phyloP scores from a whole-genome alignment of 2,329 filamentous ascomycete species.

The Geosmithia morbida region DNA sequence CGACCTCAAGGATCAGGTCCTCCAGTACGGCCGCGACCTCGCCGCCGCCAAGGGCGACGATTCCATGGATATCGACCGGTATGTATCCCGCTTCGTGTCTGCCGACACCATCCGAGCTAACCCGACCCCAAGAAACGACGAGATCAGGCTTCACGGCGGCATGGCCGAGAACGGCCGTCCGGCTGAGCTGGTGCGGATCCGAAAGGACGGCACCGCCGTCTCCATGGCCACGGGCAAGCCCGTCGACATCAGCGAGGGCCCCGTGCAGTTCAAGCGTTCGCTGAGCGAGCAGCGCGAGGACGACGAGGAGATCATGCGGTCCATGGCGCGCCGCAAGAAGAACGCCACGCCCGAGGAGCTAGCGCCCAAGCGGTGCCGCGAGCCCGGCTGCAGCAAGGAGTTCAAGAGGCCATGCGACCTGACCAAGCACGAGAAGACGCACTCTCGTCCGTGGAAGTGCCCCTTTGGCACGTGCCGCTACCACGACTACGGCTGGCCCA shows the following conservation, averaged over 20 bases:
- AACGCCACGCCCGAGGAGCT: conserved; percentile 76
- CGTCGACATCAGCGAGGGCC: conserved; percentile 35
- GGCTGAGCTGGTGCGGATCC: conserved; percentile 70
- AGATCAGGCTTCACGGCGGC: conserved; percentile 69
- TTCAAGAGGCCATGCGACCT: conserved; percentile 96
- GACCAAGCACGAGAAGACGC: conserved; percentile 97
- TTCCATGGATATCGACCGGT: conserved; percentile 44
- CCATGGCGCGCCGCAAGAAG: conserved; percentile 94
- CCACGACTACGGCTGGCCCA: conserved; percentile 80
- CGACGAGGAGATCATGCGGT: conserved; percentile 71
- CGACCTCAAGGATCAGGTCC: conserved; percentile 88
- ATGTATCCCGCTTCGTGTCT: conserved; percentile 22
- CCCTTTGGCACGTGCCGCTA: conserved; percentile 74
- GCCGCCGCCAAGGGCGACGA: conserved; percentile 56
- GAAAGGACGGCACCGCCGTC: conserved; percentile 65
- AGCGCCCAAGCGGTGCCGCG: conserved; percentile 62
- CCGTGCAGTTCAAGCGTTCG: conserved; percentile 49
- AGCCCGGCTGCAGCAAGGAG: conserved; percentile 69
- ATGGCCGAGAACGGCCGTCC: conserved; percentile 69
- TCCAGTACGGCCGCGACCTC: conserved; percentile 76
- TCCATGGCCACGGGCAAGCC: conserved; percentile 59
- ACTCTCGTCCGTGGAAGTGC: conserved; percentile 94
- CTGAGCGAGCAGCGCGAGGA: conserved; percentile 57
- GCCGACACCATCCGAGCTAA: conserved; percentile 4
- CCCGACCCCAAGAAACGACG: conserved; percentile 32